A percentile compares a stretch with the other conserved stretches of the same genome.
These are phyloP conservation scores for Cryphonectria radicalis DNA, from an alignment of 2,329 filamentous ascomycete species.

Conservation along the genomic window DNA sequence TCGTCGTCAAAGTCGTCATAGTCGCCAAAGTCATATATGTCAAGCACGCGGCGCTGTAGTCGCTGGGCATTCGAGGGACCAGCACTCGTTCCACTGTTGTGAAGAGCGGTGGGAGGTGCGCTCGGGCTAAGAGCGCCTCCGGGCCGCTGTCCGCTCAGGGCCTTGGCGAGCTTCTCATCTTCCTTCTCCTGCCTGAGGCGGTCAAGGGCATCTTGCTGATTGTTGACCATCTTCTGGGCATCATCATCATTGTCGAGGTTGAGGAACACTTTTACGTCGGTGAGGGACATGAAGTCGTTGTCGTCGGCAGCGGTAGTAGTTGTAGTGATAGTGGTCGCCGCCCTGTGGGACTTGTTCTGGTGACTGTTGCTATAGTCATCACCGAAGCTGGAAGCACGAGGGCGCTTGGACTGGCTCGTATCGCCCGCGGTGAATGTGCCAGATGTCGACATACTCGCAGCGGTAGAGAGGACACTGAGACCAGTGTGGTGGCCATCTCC, in stretches of 20 bases:
- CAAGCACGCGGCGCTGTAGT: constrained; percentile 6
- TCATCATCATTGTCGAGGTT: constrained; percentile 44
- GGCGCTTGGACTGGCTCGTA: constrained; percentile 22
- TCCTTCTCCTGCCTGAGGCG: constrained; percentile 43
- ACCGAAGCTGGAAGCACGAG: constrained; percentile 20
- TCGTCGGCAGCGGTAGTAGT: constrained; percentile 18
- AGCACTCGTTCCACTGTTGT: constrained; percentile 16
- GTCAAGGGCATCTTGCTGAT: constrained; percentile 42
- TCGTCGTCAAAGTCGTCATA: neutral
- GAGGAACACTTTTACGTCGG: constrained; percentile 38
- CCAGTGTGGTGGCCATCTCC: constrained; percentile 7
- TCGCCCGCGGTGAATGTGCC: constrained; percentile 6
- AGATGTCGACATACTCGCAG: constrained; percentile 19
- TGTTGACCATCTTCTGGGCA: constrained; percentile 32
- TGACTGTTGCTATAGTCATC: constrained; percentile 19
- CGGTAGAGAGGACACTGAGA: constrained; percentile 15
- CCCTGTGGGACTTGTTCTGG: constrained; percentile 28
- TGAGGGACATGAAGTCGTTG: constrained; percentile 23
- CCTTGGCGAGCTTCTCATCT: constrained; percentile 38
- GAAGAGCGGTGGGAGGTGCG: constrained; percentile 6
- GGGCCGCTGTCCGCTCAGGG: constrained; percentile 26
- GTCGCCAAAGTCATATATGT: constrained; percentile 12
- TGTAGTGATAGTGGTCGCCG: constrained; percentile 18
- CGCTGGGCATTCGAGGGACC: constrained; percentile 12
- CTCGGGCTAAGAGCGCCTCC: constrained; percentile 11